Percentiles rank a stretch among this genome's conserved stretches.
These are phyloP conservation scores for Neoarthrinium moseri DNA, from an alignment of 2,329 filamentous ascomycete species.

Conservation along the genomic window DNA sequence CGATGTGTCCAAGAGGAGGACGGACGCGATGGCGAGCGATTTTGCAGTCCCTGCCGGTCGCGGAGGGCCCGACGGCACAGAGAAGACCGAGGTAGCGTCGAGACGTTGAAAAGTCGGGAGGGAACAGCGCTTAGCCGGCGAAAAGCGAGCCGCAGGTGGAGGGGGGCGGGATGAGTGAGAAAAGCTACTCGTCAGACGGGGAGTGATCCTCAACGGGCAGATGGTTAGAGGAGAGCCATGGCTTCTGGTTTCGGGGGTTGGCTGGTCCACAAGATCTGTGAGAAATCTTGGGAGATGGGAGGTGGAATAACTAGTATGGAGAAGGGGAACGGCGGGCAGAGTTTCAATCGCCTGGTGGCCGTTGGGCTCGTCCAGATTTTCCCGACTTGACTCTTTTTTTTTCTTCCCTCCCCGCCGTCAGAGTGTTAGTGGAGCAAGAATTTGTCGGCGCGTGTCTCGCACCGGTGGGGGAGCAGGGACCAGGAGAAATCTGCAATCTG, in stretches of 20 bases:
- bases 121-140: conserved; percentile 3
- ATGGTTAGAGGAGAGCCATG: conserved; percentile 7
- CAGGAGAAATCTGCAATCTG: neutral
- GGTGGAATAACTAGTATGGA: too few relatives aligned
- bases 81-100: conserved; percentile 5
- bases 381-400: too few relatives aligned
- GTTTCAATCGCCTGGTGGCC: too few relatives aligned
- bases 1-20: too few relatives aligned
- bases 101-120: neutral
- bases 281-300: neutral
- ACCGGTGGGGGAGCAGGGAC: neutral
- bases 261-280: conserved; percentile 1
- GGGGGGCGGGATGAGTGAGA: neutral
- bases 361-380: too few relatives aligned
- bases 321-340: neutral
- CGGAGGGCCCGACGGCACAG: conserved; percentile 5
- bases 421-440: neutral
- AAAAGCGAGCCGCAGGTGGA: conserved; percentile 1
- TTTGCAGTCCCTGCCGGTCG: too few relatives aligned
- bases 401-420: neutral
- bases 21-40: too few relatives aligned
- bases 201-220: neutral
- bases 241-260: neutral
- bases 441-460: neutral
- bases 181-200: neutral